phyloP scores from a whole-genome alignment of 345 rosid genomes.

The Alliaria petiolata region DNA sequence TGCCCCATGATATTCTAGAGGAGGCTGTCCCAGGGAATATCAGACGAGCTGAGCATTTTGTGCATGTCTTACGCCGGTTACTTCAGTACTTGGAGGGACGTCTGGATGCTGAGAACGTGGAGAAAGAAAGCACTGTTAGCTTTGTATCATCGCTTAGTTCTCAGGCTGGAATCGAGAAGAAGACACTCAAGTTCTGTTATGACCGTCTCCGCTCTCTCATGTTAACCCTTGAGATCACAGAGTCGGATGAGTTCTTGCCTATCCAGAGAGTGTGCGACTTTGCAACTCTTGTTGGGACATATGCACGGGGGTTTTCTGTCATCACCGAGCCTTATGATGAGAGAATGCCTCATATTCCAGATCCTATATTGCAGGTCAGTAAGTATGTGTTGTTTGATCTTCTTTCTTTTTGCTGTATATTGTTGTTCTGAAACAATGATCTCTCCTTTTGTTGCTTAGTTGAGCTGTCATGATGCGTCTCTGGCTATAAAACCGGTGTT shows the following conservation, averaged over 20 bases:
- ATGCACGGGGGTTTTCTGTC: conserved; percentile 82
- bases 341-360: conserved; percentile 95
- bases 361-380: conserved; percentile 84
- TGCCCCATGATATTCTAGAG: too few species aligned
- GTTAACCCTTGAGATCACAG: conserved; percentile 1
- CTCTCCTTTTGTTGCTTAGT: conserved; percentile 43
- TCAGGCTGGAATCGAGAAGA: too few species aligned
- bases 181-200: too few species aligned
- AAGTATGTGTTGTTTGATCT: neutral
- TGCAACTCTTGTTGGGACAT: conserved; percentile 90
- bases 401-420: neutral
- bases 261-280: conserved; percentile 90
- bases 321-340: conserved; percentile 92
- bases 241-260: conserved; percentile 85
- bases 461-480: conserved; percentile 96
- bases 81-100: too few species aligned
- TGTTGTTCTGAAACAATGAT: conserved; percentile 3
- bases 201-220: too few species aligned
- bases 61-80: too few species aligned
- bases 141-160: too few species aligned
- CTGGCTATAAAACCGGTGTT: conserved; percentile 97
- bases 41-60: too few species aligned
- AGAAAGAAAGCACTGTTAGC: too few species aligned
- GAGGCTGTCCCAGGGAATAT: too few species aligned
- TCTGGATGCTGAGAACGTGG: too few species aligned